A percentile compares a stretch with the other conserved stretches of the same genome.
These are phyloP conservation scores for Amanita inopinata DNA, from an alignment of 768 basidiomycete species.

Conservation along the genomic window DNA sequence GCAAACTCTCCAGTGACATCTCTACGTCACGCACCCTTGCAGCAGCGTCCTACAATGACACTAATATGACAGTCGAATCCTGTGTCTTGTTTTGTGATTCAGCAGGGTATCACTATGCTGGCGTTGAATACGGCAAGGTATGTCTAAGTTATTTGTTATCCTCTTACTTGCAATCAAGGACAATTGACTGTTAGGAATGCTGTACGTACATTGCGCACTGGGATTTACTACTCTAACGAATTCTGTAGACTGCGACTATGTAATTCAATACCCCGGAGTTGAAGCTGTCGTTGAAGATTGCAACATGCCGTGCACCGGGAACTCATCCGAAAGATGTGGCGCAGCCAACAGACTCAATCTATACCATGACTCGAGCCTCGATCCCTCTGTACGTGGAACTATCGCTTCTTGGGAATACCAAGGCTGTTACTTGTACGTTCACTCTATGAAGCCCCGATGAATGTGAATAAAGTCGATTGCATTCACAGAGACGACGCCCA, in stretches of 20 bases:
- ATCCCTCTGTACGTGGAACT: constrained; percentile 2
- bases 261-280: neutral
- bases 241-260: constrained; percentile 10
- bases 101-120: constrained; percentile 8
- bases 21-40: constrained; percentile 1
- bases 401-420: constrained; percentile 7
- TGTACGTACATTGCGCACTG: constrained; percentile 2
- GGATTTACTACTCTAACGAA: neutral
- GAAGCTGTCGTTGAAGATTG: constrained; percentile 8
- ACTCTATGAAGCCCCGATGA: neutral
- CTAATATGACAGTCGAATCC: constrained; percentile 8
- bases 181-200: constrained; percentile 6
- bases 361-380: constrained; percentile 2
- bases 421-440: constrained; percentile 13
- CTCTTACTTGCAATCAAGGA: neutral
- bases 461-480: neutral
- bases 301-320: constrained; percentile 14
- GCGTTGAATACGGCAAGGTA: constrained; percentile 10
- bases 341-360: constrained; percentile 6
- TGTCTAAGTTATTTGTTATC: neutral
- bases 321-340: constrained; percentile 12
- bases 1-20: constrained; percentile 1
- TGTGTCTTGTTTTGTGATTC: constrained; percentile 8
- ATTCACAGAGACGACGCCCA: constrained; percentile 8
- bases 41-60: constrained; percentile 1